Evolutionary conservation across 345 rosid genomes (phyloP).

Genomic region (Dipteronia dyeriana): DNA sequence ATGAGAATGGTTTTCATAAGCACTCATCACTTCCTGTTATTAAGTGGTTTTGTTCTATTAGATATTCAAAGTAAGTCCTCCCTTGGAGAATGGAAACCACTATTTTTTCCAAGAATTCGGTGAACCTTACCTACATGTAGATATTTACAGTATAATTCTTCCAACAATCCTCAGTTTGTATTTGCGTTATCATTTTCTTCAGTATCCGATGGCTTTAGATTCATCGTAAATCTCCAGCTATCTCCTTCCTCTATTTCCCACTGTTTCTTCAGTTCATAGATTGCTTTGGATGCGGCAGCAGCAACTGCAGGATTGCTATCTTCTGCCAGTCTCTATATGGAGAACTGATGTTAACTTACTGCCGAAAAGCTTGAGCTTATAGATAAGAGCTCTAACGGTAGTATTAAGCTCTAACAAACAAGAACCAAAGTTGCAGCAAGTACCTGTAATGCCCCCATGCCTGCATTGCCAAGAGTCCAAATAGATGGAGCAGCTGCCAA

Average conservation of each 20-base stretch:
- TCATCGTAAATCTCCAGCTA: conserved; percentile 85
- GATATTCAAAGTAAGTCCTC: neutral
- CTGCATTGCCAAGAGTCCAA: conserved; percentile 97
- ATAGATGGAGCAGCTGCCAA: conserved; percentile 96
- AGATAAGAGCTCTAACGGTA: neutral
- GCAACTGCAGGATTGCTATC: conserved; percentile 88
- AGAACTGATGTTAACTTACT: neutral
- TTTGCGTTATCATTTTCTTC: conserved; percentile 36
- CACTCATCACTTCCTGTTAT: conserved; percentile 8
- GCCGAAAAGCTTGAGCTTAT: too few relatives aligned
- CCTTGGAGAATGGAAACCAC: neutral
- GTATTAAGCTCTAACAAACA: neutral
- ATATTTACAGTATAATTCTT: conserved; percentile 40
- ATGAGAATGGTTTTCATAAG: conserved; percentile 12
- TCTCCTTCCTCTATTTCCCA: conserved; percentile 99
- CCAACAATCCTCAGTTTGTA: conserved; percentile 21
- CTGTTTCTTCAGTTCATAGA: conserved; percentile 82
- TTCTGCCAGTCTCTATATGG: conserved; percentile 82
- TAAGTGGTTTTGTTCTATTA: conserved; percentile 20
- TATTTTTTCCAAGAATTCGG: too few relatives aligned
- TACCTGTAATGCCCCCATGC: conserved; percentile 98
- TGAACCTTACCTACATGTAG: conserved; percentile 21
- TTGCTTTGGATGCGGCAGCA: conserved; percentile 80
- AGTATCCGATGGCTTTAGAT: conserved; percentile 39
- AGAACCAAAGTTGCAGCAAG: neutral